phyloP scores from a whole-genome alignment of 2,329 filamentous ascomycete species.

The Fusarium nisikadoi region DNA sequence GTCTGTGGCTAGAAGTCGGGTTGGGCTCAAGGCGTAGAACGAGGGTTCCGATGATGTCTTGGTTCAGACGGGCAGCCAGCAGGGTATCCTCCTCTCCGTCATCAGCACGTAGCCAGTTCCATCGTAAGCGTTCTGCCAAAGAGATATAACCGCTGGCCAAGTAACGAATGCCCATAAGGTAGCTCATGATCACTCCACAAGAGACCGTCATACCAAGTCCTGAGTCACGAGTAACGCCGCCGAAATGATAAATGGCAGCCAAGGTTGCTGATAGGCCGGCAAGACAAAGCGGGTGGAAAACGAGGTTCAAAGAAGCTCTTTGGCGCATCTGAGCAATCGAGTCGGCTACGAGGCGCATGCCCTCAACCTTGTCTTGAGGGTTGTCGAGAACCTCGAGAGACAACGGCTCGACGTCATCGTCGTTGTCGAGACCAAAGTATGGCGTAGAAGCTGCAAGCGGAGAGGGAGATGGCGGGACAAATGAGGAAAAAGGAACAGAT shows the following conservation, averaged over 20 bases:
- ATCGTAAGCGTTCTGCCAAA: constrained; percentile 69
- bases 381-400: constrained; percentile 66
- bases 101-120: constrained; percentile 66
- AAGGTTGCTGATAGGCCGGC: constrained; percentile 58
- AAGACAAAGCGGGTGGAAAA: constrained; percentile 70
- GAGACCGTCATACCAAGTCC: constrained; percentile 67
- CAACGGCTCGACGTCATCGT: constrained; percentile 67
- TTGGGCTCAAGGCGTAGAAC: constrained; percentile 72
- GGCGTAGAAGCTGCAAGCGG: constrained; percentile 70
- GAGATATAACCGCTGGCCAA: constrained; percentile 70
- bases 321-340: constrained; percentile 86
- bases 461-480: constrained; percentile 62
- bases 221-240: constrained; percentile 61
- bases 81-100: constrained; percentile 64
- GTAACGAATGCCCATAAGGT: constrained; percentile 70
- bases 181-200: constrained; percentile 71
- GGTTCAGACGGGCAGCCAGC: constrained; percentile 74
- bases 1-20: constrained; percentile 45
- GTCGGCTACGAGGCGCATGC: constrained; percentile 80
- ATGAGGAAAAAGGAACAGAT: constrained; percentile 48
- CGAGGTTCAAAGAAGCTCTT: constrained; percentile 69
- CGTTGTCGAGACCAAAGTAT: constrained; percentile 58
- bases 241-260: constrained; percentile 57
- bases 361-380: constrained; percentile 71
- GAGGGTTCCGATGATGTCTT: constrained; percentile 75